Evolutionary conservation across 805 yeast genomes (phyloP), one percentile per base, ranked within the genome.

Genomic region (Lipomyces anomalus): DNA sequence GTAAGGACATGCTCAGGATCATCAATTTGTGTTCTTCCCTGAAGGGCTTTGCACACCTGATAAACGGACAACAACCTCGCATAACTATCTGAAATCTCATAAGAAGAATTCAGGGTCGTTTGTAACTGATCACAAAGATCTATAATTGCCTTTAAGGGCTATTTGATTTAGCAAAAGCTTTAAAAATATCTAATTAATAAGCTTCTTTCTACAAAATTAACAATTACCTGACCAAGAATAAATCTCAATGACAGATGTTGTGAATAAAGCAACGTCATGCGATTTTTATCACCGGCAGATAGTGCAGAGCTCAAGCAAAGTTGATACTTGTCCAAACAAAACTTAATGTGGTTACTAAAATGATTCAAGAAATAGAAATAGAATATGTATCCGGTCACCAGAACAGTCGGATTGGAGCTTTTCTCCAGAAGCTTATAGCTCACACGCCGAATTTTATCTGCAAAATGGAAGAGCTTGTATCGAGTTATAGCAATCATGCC

Each of bases 401-500:
- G 35, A 4, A 42, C 13, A 6, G 36, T n/a, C 32, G 50, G 35
- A 32, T 46, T 43, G 1, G 22, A 18, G 23, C 26, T 24, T 11
- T 22, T 17, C 9, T 23, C 40, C 4, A 48, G 36, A 20, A 46
- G n/a, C 13, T 21, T 38, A 11, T 29, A 36, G 4, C 41, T 36
- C 2, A 49, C 13, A 13, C 24, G 17, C 11, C 46, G 46, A 2
- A 45, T 13, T 24, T 38, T 26, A n/a, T 20, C 22, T 13, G 50
- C 55, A 22, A 51, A 51, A 18, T 35, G 24, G 22, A 26, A 38
- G 38, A 45, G 35, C 9, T 41, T 35, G 34, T 39, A 51, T 20
- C 32, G 44, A 4, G 38, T 21, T n/a, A 50, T 38, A 7, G 53
- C 52, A 20, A 46, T 35, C 40, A 50, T 50, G 16, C 44, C 53